Percentiles rank a stretch among this genome's conserved stretches.
Conservation (phyloP, 305 asterid species). For the Fraxinus latifolia region DNA sequence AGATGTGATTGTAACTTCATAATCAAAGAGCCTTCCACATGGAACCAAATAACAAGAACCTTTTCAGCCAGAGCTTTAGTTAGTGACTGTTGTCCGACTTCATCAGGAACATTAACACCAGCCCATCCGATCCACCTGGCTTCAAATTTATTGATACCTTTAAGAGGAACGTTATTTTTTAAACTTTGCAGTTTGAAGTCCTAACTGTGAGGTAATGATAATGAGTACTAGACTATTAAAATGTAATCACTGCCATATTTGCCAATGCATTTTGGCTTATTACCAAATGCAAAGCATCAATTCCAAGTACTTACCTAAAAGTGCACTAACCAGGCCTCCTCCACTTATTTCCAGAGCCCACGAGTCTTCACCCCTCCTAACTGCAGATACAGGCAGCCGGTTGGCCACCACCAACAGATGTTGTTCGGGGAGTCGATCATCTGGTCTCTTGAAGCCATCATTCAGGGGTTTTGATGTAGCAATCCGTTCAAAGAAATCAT, state of each 20-base stretch:
- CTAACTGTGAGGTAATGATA: background rate
- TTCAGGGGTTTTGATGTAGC: constrained; percentile 20
- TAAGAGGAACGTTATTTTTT: constrained; percentile 15
- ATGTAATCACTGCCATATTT: background rate
- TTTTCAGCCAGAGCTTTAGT: constrained; percentile 77
- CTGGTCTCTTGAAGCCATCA: constrained; percentile 44
- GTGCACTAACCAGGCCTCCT: constrained; percentile 83
- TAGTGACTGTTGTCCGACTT: constrained; percentile 69
- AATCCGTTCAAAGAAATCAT: constrained; percentile 41
- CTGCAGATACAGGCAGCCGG: constrained; percentile 76
- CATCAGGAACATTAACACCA: constrained; percentile 88
- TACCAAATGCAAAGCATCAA: constrained; percentile 8
- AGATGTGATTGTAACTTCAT: background rate
- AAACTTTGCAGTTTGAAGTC: constrained; percentile 15
- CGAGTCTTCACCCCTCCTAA: constrained; percentile 65
- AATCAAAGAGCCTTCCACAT: background rate
- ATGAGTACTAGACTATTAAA: background rate
- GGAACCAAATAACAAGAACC: constrained; percentile 35
- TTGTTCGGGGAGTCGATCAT: constrained; percentile 44
- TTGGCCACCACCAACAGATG: constrained; percentile 82
- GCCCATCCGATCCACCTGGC: constrained; percentile 97
- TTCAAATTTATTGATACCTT: constrained; percentile 79
- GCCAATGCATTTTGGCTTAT: background rate
- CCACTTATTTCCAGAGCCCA: constrained; percentile 82
- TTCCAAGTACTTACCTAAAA: constrained; percentile 54